Base-by-base conservation (phyloP, 208 protist genomes). In the Novymonas esmeraldas region DNA sequence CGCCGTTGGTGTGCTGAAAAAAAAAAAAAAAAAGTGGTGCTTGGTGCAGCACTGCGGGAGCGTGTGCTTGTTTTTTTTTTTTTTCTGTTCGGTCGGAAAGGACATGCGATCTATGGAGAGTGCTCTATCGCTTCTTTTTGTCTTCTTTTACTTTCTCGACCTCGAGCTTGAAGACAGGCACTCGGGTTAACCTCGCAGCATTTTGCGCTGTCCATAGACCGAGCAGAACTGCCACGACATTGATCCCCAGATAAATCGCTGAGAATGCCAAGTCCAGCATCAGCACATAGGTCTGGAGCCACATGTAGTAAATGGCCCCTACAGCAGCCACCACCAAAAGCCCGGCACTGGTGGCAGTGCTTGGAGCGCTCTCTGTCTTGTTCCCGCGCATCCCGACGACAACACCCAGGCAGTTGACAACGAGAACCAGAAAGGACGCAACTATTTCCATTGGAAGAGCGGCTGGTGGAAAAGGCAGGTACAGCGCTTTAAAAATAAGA, bases 201-300 rank as follows among this genome's bases (percentile, higher is more conserved):
- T 49, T 71, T 31, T 71, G 71, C 28, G 85, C 54, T 22, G 70
- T 73, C 70, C 71, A 81, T 0, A 85, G 14, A 10, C 81, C 78
- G 1, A 63, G 28, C 9, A 90, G 20, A 42, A 79, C 50, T 45
- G 81, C 73, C 24, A 89, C 28, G 6, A n/a, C 68, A 66, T 90
- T 86, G 11, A 88, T 52, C 20, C 74, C 77, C 11, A 93, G 54
- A 34, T 85, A 80, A 33, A 66, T 75, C 1, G 82, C 82, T 10
- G 82, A 93, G 60, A 93, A 84, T 18, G 55, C 82, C 16, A 93
- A 51, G 62, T 90, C 87, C 14, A 93, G 73, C 73, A 78, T 83
- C 71, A 89, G 83, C 26, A 90, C 82, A 49, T 93, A 93, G n/a
- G 87, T 87, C 73, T 93, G 84, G 2, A 93, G 67, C 84, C 87